Evolutionary conservation across 2,329 filamentous ascomycete genomes (phyloP).

Genomic region (Claviceps sp.): DNA sequence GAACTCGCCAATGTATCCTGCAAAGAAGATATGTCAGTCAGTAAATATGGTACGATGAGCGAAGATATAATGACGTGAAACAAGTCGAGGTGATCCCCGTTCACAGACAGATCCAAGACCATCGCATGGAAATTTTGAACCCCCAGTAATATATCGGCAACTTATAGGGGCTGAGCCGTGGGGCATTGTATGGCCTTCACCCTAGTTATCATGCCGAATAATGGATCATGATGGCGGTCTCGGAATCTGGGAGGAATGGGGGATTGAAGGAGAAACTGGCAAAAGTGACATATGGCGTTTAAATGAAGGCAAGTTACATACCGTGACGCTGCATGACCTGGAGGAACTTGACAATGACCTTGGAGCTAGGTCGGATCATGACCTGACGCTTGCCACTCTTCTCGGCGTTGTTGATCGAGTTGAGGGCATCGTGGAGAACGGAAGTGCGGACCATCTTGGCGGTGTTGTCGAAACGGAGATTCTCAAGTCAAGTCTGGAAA

Average conservation of each 20-base stretch:
- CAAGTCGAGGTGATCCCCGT: neutral
- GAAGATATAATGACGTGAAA: slow-evolving; percentile 57
- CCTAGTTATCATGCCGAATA: slow-evolving; percentile 99
- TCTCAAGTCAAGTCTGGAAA: slow-evolving; percentile 57
- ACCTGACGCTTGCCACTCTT: slow-evolving; percentile 99
- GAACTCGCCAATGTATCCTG: slow-evolving; percentile 98
- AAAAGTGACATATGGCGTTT: neutral
- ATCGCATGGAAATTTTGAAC: slow-evolving; percentile 39
- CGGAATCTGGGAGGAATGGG: slow-evolving; percentile 7
- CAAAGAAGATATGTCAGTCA: slow-evolving; percentile 29
- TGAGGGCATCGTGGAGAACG: slow-evolving; percentile 98
- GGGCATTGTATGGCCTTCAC: slow-evolving; percentile 62
- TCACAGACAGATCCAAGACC: slow-evolving; percentile 62
- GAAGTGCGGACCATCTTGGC: slow-evolving; percentile 98
- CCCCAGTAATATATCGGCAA: slow-evolving; percentile 73
- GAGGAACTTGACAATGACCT: slow-evolving; percentile 99
- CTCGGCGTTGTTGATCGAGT: slow-evolving; percentile 99
- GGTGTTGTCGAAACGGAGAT: slow-evolving; percentile 50
- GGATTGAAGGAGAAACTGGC: neutral
- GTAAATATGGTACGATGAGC: slow-evolving; percentile 66
- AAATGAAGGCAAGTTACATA: slow-evolving; percentile 41
- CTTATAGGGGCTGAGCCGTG: slow-evolving; percentile 99
- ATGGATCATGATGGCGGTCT: slow-evolving; percentile 6
- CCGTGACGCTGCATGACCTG: slow-evolving; percentile 99
- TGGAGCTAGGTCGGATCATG: slow-evolving; percentile 92